Conservation (phyloP, 2,329 filamentous ascomycete genomes). For the Calonectria montana region DNA sequence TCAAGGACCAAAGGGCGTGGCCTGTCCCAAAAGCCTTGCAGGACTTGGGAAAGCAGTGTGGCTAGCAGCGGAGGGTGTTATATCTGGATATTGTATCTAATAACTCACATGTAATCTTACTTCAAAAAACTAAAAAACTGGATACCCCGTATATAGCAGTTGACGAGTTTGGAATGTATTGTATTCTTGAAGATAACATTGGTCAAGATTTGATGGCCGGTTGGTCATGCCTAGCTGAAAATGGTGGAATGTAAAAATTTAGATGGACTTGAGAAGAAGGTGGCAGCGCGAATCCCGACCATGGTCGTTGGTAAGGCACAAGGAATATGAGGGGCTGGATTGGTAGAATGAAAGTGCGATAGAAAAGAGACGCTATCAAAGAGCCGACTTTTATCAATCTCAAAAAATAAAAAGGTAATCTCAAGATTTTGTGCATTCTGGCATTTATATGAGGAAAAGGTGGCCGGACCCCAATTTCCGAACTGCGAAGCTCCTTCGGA, state of each 20-base stretch:
- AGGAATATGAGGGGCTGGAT: not conserved
- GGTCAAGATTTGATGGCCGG: not conserved
- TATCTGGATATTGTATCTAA: not conserved
- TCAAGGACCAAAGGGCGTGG: constrained; percentile 33
- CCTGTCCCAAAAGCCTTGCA: constrained; percentile 27
- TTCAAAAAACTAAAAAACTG: not conserved
- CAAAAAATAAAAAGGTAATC: not conserved
- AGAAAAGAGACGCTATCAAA: not conserved
- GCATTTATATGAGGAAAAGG: not conserved
- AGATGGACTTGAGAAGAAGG: no score
- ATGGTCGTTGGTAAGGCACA: not conserved
- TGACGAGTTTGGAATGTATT: not conserved
- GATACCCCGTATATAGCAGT: not conserved
- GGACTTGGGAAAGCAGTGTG: not conserved
- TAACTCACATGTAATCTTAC: not conserved
- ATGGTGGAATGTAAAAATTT: no score
- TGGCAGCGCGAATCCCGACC: no score
- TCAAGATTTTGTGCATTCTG: not conserved
- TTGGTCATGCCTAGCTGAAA: not conserved
- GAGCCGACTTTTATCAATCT: not conserved
- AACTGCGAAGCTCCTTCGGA: not conserved
- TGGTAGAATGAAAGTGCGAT: not conserved
- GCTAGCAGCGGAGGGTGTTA: no score
- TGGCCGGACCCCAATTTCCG: not conserved
- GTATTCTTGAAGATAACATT: not conserved